phyloP scores from a whole-genome alignment of 768 basidiomycete genomes.

The Cubamyces sp. region DNA sequence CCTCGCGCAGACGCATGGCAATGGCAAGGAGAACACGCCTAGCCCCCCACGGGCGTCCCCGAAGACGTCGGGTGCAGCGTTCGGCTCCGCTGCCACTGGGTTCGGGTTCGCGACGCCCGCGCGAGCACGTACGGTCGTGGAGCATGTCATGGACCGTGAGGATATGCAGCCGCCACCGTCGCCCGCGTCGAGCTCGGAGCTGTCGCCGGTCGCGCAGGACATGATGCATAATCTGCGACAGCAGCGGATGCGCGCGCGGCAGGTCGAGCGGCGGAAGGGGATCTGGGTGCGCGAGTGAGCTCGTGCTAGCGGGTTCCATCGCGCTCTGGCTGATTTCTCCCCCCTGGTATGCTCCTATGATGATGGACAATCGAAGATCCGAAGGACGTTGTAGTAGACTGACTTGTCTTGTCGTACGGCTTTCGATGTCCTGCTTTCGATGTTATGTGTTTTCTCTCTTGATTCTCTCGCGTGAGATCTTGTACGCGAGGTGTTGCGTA shows the following conservation, averaged over 20 bases:
- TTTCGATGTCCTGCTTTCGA: too few relatives aligned
- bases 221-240: conserved; percentile 68
- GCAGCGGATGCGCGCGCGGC: conserved; percentile 36
- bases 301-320: background rate
- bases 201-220: conserved; percentile 68
- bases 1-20: conserved; percentile 19
- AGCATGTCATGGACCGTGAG: conserved; percentile 9
- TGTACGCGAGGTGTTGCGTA: too few relatives aligned
- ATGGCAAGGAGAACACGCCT: conserved; percentile 35
- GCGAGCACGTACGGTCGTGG: conserved; percentile 41
- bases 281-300: conserved; percentile 23
- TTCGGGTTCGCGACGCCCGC: conserved; percentile 43
- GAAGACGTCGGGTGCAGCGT: background rate
- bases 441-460: too few relatives aligned
- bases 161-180: conserved; percentile 45
- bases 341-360: too few relatives aligned
- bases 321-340: too few relatives aligned
- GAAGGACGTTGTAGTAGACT: too few relatives aligned
- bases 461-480: too few relatives aligned
- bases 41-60: conserved; percentile 8
- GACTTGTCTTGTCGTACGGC: too few relatives aligned
- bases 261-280: conserved; percentile 20
- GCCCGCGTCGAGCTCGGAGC: conserved; percentile 71
- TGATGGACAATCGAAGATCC: too few relatives aligned
- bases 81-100: background rate